Evolutionary conservation across 495 filamentous ascomycete genomes (phyloP), one percentile per base, ranked within the genome.

Genomic region (Daldinia vernicosa): DNA sequence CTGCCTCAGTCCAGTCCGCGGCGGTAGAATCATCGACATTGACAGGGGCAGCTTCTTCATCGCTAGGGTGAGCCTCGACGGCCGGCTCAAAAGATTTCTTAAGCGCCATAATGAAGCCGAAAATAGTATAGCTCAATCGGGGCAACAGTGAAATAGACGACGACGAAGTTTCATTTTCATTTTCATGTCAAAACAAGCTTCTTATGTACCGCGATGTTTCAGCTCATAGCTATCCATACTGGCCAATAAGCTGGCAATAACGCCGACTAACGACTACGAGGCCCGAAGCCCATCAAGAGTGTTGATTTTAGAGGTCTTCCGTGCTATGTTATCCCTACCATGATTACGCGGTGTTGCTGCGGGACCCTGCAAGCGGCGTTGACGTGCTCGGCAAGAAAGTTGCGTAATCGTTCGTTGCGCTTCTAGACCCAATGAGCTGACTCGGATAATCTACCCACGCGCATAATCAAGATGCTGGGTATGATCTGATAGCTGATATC

Each of bases 1-100:
- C 80, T 35, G 76, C 75, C 7, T 62, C 63, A 1, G 74, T 76
- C 80, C 80, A 81, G 67, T 81, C 70, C 28, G 50, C 65, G 26
- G 56, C 55, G 14, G 55, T 53, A 3, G 61, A 68, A 11, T 69
- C 51, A 15, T 69, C 78, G 6, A 71, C 66, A 19, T 58, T 56
- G 3, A 77, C 72, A 9, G 75, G 59, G 12, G 75, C 70, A 4
- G 64, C 52, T 39, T 75, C 71, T 57, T 80, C 77, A 55, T 79
- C 78, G 24, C 60, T 28, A 4, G 43, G 24, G 4, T 9, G 6
- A 7, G 45, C 64, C 26, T 59, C 26, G 5, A 60, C 19, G 22
- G 53, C 60, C 1, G 64, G 6, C 3, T 67, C 64, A 26, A 67
- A 15, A 6, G 54, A 2, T 55, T 60, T 60, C 5, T 60, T 37